Evolutionary conservation across 805 yeast species (phyloP), one percentile per base, ranked within the genome.

Genomic region (Hanseniaspora hatyaiensis): DNA sequence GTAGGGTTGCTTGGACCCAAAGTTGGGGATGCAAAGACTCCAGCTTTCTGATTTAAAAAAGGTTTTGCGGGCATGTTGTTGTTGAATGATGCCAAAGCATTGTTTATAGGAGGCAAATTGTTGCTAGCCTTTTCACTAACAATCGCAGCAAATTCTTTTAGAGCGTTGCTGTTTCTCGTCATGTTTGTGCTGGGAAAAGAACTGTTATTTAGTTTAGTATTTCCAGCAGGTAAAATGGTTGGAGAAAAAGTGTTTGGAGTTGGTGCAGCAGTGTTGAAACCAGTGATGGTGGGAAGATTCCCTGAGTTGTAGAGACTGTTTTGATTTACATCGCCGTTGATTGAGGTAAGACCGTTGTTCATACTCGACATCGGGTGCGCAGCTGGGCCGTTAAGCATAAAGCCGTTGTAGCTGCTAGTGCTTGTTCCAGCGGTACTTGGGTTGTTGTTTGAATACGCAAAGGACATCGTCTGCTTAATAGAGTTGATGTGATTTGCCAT

Each of bases 71-170:
- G n/a, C n/a, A n/a, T n/a, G n/a, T n/a, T n/a, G n/a, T n/a, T n/a
- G n/a, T n/a, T n/a, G n/a, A n/a, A n/a, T 36, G 40, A 16, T 26
- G 3, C 15, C 30, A 37, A 24, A 24, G 20, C 24, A 26, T 26
- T 26, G 11, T 11, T 26, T 8, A 26, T 24, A 3, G 20, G 19
- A 4, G 32, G 16, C 1, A 37, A 26, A 37, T 23, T 45, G 37
- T 11, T 31, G 36, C 22, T 36, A 6, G 29, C 11, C 11, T 45
- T 42, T 23, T 45, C 34, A 26, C 38, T 33, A 3, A 37, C 49
- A 9, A 37, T 33, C 30, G 19, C 16, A 1, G 49, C 42, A 8
- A 45, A 19, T 18, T 44, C 48, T 16, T 44, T 44, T 9, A 44
- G 18, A 36, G 41, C 31, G 8, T 32, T 19, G 9, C 15, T 37